Evolutionary conservation across 1,284 basidiomycete genomes (phyloP).

Genomic region (Afroboletus lepidellus): DNA sequence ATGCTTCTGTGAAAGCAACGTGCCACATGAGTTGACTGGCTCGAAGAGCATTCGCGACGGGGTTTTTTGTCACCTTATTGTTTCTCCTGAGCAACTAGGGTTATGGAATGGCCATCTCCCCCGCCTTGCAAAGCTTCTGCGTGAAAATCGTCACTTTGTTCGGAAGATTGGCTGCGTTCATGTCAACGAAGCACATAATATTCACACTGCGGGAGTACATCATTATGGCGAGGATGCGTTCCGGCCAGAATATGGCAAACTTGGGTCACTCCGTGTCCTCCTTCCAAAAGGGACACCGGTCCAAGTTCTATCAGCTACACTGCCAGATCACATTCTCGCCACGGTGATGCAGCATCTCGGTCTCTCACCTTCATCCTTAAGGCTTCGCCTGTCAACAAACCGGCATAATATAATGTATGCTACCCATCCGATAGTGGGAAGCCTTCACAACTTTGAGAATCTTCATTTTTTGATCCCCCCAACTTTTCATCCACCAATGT

Average conservation of each 20-base stretch:
- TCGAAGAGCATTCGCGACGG: too few species aligned
- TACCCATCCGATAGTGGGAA: neutral
- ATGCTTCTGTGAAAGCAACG: too few species aligned
- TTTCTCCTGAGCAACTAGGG: constrained; percentile 8
- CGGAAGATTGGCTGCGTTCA: neutral
- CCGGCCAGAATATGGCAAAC: neutral
- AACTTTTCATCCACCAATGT: neutral
- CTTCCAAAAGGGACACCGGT: neutral
- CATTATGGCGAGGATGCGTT: neutral
- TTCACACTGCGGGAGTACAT: neutral
- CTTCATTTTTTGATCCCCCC: neutral
- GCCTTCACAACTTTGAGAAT: neutral
- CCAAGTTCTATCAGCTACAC: constrained; percentile 1
- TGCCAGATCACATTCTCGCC: constrained; percentile 3
- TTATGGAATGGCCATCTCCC: constrained; percentile 8
- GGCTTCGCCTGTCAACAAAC: neutral
- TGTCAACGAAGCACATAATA: constrained; percentile 12
- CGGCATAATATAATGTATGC: constrained; percentile 13
- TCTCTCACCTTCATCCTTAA: fast-evolving
- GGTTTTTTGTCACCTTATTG: neutral
- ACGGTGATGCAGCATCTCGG: neutral
- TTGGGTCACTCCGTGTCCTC: neutral
- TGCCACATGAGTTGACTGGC: too few species aligned
- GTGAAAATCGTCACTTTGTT: neutral
- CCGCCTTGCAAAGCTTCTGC: neutral